Evolutionary conservation across 371 early-diverging fungal species (phyloP).

Genomic region (Enteropsectra breve): DNA sequence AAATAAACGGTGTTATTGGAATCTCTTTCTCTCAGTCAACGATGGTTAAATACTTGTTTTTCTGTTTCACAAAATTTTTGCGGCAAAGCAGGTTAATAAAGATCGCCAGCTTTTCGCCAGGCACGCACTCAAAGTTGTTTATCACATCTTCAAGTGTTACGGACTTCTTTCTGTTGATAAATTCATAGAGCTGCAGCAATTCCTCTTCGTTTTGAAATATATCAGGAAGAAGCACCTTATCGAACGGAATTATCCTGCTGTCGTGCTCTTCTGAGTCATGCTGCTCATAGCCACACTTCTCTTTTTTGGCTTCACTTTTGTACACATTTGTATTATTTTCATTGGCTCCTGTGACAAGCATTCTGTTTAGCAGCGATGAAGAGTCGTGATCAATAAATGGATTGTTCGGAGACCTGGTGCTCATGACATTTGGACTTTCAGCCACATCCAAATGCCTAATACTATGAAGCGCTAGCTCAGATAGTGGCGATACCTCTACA

Average conservation of each 20-base stretch:
- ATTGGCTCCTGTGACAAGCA: not conserved
- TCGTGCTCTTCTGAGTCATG: conserved; percentile 20
- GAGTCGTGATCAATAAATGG: conserved; percentile 38
- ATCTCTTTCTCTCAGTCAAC: not conserved
- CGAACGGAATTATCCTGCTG: conserved; percentile 22
- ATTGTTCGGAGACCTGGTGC: conserved; percentile 32
- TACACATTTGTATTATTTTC: not conserved
- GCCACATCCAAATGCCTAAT: not conserved
- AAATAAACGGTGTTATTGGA: no score
- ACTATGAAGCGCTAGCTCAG: conserved; percentile 5
- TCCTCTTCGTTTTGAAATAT: conserved; percentile 39
- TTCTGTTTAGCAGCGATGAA: conserved; percentile 21
- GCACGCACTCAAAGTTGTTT: conserved; percentile 14
- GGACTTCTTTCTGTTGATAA: conserved; percentile 11
- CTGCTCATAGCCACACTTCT: conserved; percentile 7
- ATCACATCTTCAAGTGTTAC: conserved; percentile 31
- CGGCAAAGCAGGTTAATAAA: conserved; percentile 42
- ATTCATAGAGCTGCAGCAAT: conserved; percentile 30
- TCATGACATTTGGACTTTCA: conserved; percentile 28
- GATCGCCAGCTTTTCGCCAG: conserved; percentile 42
- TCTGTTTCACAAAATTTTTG: conserved; percentile 43
- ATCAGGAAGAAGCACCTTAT: conserved; percentile 36
- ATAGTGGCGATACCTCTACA: conserved; percentile 4
- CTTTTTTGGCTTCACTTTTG: not conserved
- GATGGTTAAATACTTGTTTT: conserved; percentile 15